phyloP scores from a whole-genome alignment of 495 filamentous ascomycete species.

The Tuber microsphaerosporum region DNA sequence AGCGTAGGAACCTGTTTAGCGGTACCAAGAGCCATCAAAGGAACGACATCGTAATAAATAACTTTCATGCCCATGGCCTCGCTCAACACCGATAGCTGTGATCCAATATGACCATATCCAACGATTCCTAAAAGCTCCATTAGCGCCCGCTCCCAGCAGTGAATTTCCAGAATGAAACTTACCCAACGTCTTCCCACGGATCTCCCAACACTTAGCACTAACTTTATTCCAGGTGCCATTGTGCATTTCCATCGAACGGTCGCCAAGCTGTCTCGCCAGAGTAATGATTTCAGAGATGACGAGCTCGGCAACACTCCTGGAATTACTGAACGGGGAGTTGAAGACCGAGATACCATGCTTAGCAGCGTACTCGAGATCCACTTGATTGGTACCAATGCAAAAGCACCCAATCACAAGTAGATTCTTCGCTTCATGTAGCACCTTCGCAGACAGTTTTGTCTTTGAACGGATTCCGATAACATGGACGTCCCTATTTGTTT shows the following conservation, averaged over 20 bases:
- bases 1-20: slow-evolving; percentile 73
- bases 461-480: slow-evolving; percentile 97
- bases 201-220: slow-evolving; percentile 91
- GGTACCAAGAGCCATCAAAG: slow-evolving; percentile 84
- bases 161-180: slow-evolving; percentile 25
- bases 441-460: slow-evolving; percentile 77
- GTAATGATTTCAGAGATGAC: slow-evolving; percentile 87
- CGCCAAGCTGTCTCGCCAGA: slow-evolving; percentile 85
- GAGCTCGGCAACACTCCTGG: slow-evolving; percentile 87
- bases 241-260: slow-evolving; percentile 90
- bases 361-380: slow-evolving; percentile 85
- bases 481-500: slow-evolving; percentile 63
- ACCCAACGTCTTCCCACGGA: slow-evolving; percentile 92
- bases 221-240: slow-evolving; percentile 95
- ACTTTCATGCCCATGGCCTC: slow-evolving; percentile 98
- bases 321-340: slow-evolving; percentile 98
- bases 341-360: slow-evolving; percentile 91
- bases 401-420: slow-evolving; percentile 94
- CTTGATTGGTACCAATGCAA: slow-evolving; percentile 97
- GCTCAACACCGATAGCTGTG: slow-evolving; percentile 86
- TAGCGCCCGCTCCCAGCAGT: neutral
- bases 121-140: slow-evolving; percentile 59
- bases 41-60: slow-evolving; percentile 87
- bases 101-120: slow-evolving; percentile 95
- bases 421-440: slow-evolving; percentile 81